Percentiles rank a stretch among this genome's conserved stretches.
phyloP scores from a whole-genome alignment of 345 rosid species.

The Lenwebbia sp. region DNA sequence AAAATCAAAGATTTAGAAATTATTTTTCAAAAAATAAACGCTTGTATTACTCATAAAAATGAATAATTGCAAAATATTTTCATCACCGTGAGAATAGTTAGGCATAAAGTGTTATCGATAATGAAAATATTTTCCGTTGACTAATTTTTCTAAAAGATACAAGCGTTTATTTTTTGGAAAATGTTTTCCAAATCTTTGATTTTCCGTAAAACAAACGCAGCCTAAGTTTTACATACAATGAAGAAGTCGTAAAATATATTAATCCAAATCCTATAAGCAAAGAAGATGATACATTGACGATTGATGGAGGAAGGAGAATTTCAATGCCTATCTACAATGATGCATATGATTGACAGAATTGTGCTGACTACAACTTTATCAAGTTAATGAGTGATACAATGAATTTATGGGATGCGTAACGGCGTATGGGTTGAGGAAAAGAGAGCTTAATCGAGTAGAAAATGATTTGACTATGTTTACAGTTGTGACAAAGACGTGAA shows the following conservation, averaged over 20 bases:
- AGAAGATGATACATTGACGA: not conserved
- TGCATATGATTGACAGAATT: not conserved
- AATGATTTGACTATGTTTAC: not conserved
- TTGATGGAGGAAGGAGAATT: not conserved
- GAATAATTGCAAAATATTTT: too few relatives aligned
- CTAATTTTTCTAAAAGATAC: too few relatives aligned
- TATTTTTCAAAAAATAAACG: too few relatives aligned
- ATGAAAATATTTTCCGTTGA: too few relatives aligned
- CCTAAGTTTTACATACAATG: not conserved
- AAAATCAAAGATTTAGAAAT: too few relatives aligned
- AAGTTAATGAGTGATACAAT: not conserved
- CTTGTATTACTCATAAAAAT: too few relatives aligned
- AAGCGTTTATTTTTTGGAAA: too few relatives aligned
- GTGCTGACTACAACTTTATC: not conserved
- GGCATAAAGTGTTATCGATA: too few relatives aligned
- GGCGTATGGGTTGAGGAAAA: not conserved
- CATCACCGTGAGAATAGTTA: too few relatives aligned
- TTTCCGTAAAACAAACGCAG: not conserved
- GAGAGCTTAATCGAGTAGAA: not conserved
- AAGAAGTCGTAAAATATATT: not conserved
- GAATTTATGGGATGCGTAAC: not conserved
- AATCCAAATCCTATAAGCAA: not conserved
- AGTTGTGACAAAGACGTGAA: not conserved
- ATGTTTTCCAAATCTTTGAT: too few relatives aligned
- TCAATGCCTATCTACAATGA: not conserved